Conservation (phyloP, 345 rosid genomes). For the Mallotus nudiflorus region DNA sequence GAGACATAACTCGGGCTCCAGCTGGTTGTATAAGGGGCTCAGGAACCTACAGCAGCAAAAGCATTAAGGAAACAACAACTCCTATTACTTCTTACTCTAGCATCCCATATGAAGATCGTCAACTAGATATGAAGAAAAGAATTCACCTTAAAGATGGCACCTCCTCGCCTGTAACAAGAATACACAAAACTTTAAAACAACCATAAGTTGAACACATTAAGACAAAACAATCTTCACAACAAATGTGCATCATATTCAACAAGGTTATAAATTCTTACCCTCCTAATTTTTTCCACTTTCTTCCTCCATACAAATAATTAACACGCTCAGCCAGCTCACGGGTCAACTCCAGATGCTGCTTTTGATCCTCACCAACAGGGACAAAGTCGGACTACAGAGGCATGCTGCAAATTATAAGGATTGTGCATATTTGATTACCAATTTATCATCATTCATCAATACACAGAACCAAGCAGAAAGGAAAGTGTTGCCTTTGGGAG, state of each 20-base stretch:
- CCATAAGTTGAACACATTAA: not conserved
- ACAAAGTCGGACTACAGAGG: constrained; percentile 82
- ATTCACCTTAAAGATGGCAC: constrained; percentile 78
- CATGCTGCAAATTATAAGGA: constrained; percentile 49
- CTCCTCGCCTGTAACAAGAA: constrained; percentile 65
- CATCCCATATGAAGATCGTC: constrained; percentile 23
- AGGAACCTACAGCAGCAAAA: constrained; percentile 58
- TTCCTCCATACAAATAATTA: constrained; percentile 82
- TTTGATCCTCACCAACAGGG: constrained; percentile 98
- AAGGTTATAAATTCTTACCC: constrained; percentile 48
- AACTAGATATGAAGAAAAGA: constrained; percentile 25
- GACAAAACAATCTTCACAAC: constrained; percentile 12
- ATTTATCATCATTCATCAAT: constrained; percentile 14
- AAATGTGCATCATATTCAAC: constrained; percentile 9
- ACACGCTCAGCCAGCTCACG: constrained; percentile 83
- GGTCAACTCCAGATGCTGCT: constrained; percentile 91
- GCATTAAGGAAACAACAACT: constrained; percentile 14
- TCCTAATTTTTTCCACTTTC: constrained; percentile 97
- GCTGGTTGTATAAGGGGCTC: constrained; percentile 83
- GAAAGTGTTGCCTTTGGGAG: not conserved
- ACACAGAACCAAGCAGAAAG: constrained; percentile 12
- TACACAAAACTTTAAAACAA: constrained; percentile 10
- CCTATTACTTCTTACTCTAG: constrained; percentile 12
- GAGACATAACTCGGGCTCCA: constrained; percentile 93
- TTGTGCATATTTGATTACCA: constrained; percentile 28